phyloP scores from a whole-genome alignment of 345 rosid species.

The Lumnitzera racemosa region DNA sequence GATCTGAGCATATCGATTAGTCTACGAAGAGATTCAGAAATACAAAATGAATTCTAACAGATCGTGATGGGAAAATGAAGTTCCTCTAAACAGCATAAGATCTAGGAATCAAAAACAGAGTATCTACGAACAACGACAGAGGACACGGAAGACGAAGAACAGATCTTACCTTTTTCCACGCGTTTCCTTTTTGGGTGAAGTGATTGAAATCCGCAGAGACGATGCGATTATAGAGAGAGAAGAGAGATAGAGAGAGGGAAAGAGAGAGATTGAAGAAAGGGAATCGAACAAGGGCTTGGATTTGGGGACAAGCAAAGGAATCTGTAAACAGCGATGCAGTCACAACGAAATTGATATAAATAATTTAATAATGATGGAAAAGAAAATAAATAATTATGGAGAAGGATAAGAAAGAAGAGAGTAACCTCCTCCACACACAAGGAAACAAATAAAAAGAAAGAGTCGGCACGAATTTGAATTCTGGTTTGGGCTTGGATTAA shows the following conservation, averaged over 20 bases:
- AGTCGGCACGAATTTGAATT: not conserved
- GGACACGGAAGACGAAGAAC: not conserved
- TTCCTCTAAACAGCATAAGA: not conserved
- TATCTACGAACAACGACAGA: not conserved
- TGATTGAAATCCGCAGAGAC: not conserved
- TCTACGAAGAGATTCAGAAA: too few species aligned
- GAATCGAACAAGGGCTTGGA: not conserved
- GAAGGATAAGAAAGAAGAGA: not conserved
- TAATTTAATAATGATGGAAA: too few species aligned
- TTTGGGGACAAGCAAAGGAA: not conserved
- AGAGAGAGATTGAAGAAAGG: not conserved
- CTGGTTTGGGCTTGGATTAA: not conserved
- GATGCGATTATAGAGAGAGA: not conserved
- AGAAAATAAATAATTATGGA: too few species aligned
- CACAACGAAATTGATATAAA: too few species aligned
- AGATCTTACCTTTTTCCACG: too few species aligned
- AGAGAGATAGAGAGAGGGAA: not conserved
- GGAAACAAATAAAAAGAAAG: not conserved
- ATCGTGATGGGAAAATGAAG: too few species aligned
- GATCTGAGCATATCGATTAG: too few species aligned
- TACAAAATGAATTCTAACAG: too few species aligned
- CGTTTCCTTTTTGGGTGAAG: too few species aligned
- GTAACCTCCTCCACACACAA: slow-evolving; percentile 9
- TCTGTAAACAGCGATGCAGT: not conserved
- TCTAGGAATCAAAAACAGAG: not conserved